A percentile compares a stretch with the other conserved stretches of the same genome.
phyloP scores from a whole-genome alignment of 1,139 yeast species.

The Yamadazyma dendronema region DNA sequence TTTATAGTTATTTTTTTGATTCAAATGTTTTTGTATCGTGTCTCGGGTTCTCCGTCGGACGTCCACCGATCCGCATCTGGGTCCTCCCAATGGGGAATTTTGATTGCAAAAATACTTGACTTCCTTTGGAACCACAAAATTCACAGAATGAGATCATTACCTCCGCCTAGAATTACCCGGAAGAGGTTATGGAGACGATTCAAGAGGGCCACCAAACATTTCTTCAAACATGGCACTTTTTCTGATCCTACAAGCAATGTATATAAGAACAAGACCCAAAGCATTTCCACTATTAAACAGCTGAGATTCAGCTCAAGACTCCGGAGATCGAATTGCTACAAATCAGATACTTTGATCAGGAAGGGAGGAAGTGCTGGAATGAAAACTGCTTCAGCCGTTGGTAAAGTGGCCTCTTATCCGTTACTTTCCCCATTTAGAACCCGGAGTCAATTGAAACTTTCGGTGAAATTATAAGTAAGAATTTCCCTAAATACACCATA shows the following conservation, averaged over 20 bases:
- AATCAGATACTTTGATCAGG: conserved; percentile 15
- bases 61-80: not conserved
- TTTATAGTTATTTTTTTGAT: not conserved
- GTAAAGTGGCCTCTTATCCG: conserved; percentile 26
- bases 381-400: conserved; percentile 23
- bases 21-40: not conserved
- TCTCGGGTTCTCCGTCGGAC: not conserved
- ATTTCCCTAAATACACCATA: too few relatives aligned
- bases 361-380: conserved; percentile 26
- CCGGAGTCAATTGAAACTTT: conserved; percentile 17
- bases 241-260: conserved; percentile 31
- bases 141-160: conserved; percentile 36
- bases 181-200: conserved; percentile 38
- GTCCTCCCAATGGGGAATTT: not conserved
- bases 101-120: conserved; percentile 1
- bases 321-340: conserved; percentile 16
- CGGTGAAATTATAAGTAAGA: conserved; percentile 16
- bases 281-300: conserved; percentile 25
- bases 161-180: conserved; percentile 44
- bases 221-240: conserved; percentile 28
- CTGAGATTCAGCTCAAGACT: conserved; percentile 24
- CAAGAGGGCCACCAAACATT: conserved; percentile 27
- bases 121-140: too few relatives aligned
- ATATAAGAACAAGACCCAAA: conserved; percentile 18
- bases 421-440: conserved; percentile 15